Conservation (phyloP, 208 protist species). For the Trypanosoma vivax region DNA sequence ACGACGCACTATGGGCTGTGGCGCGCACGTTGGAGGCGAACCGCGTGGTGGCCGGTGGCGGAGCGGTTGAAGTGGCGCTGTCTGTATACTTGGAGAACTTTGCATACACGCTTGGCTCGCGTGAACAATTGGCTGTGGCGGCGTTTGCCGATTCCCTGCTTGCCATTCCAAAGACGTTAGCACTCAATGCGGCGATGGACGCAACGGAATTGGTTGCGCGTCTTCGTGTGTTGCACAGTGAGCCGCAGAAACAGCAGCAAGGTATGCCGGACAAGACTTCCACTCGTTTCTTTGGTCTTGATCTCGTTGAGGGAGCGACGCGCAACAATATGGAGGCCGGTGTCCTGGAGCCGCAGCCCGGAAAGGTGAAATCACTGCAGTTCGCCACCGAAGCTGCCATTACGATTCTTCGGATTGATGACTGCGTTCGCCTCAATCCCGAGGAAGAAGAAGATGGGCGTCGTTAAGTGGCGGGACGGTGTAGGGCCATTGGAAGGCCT, state of each 20-base stretch:
- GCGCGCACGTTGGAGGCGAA: conserved; percentile 97
- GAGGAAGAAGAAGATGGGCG: conserved; percentile 60
- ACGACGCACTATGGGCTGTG: conserved; percentile 99
- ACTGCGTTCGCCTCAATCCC: conserved; percentile 97
- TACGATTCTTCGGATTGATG: conserved; percentile 99
- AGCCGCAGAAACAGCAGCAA: conserved; percentile 63
- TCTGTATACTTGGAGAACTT: conserved; percentile 98
- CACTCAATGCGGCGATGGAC: conserved; percentile 98
- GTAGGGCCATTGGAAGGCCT: no score
- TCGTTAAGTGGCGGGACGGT: conserved; percentile 7
- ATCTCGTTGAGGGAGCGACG: conserved; percentile 93
- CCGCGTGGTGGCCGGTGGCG: conserved; percentile 97
- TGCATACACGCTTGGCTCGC: conserved; percentile 93
- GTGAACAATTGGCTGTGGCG: conserved; percentile 98
- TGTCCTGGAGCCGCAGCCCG: conserved; percentile 98
- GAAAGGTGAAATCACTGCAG: conserved; percentile 98
- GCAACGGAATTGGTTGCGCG: conserved; percentile 97
- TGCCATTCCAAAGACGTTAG: conserved; percentile 98
- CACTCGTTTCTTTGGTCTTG: conserved; percentile 87
- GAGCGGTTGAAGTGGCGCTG: conserved; percentile 97
- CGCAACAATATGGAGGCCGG: conserved; percentile 96
- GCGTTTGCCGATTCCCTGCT: conserved; percentile 98
- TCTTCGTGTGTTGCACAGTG: conserved; percentile 95
- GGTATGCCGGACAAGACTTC: conserved; percentile 33
- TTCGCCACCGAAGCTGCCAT: conserved; percentile 99